Evolutionary conservation across 2,329 filamentous ascomycete species (phyloP), one percentile per base, ranked within the genome.

Genomic region (Penicillium janthinellum): DNA sequence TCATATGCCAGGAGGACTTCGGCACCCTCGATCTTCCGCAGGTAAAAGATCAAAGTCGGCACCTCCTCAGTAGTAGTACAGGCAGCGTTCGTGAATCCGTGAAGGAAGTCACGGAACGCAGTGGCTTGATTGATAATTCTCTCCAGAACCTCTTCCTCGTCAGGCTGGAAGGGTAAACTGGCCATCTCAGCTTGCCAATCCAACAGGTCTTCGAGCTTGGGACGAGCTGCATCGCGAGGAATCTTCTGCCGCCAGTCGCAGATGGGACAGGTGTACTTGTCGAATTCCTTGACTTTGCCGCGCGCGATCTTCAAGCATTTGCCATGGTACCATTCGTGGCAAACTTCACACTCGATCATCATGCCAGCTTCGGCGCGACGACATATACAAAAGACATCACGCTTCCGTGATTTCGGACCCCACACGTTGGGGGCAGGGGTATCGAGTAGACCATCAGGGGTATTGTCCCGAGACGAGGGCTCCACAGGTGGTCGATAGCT

Each of bases 291-390:
- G 69, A 99, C 91, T 73, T 98, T 99, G 54, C 95, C 95, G 52
- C 95, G 87, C 2, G 95, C 95, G 71, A 99, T 97, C 80, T 99
- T 99, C 39, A 99, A 83, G 70, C 95, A 99, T 76, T 97, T 98
- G 61, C 95, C 94, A 71, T 99, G 95, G 72, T 99, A 99, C 95
- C 95, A 99, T 80, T 99, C 95, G 71, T 97, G 94, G 77, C 95
- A 99, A 41, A 97, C 83, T 74, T 98, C 95, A 74, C 95, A 99
- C 77, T 99, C 95, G 69, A 99, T 98, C 95, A 99, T 99, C 90
- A 98, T 96, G 54, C 95, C 95, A 39, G 94, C 92, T 77, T 99
- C 95, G 6, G 92, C 86, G 64, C 89, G 91, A 60, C 95, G 88
- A 78, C 95, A 99, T 67, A 99, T 96, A 76, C 95, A 99, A 75